Percentiles rank a stretch among this genome's conserved stretches.
phyloP scores from a whole-genome alignment of 768 basidiomycete genomes.

The Polyporus arcularius region DNA sequence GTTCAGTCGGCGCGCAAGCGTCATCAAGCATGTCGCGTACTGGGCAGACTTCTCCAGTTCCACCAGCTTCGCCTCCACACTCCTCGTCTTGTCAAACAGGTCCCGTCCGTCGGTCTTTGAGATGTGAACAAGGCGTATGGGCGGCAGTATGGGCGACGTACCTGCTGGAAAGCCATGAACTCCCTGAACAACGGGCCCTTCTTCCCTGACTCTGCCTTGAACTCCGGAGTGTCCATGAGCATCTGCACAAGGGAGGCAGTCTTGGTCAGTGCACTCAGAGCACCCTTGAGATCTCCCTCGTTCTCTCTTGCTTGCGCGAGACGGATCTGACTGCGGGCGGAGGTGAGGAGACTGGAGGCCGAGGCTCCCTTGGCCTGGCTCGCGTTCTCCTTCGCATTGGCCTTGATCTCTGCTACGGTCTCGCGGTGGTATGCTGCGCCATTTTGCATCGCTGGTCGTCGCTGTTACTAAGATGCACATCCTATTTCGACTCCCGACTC shows the following conservation, averaged over 20 bases:
- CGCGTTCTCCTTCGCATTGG: conserved; percentile 48
- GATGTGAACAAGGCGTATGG: conserved; percentile 13
- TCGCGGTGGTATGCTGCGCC: conserved; percentile 28
- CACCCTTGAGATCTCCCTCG: conserved; percentile 60
- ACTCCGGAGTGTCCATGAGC: conserved; percentile 62
- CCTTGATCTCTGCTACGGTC: conserved; percentile 49
- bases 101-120: conserved; percentile 41
- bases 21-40: conserved; percentile 23
- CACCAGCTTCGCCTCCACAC: conserved; percentile 47
- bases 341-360: conserved; percentile 58
- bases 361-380: conserved; percentile 59
- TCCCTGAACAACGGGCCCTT: conserved; percentile 62
- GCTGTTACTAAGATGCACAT: conserved; percentile 7
- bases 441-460: conserved; percentile 43
- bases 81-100: conserved; percentile 42
- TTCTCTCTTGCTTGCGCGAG: conserved; percentile 53
- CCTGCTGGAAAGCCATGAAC: conserved; percentile 64
- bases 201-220: conserved; percentile 51
- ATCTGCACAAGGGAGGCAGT: conserved; percentile 60
- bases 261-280: conserved; percentile 60
- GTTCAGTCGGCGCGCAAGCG: conserved; percentile 2
- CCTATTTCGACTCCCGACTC: conserved; percentile 23
- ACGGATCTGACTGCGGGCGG: conserved; percentile 59
- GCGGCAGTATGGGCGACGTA: conserved; percentile 34
- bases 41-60: conserved; percentile 44